Percentiles rank a stretch among this genome's conserved stretches.
phyloP scores from a whole-genome alignment of 306 rosid genomes.

The Vicia villosa region DNA sequence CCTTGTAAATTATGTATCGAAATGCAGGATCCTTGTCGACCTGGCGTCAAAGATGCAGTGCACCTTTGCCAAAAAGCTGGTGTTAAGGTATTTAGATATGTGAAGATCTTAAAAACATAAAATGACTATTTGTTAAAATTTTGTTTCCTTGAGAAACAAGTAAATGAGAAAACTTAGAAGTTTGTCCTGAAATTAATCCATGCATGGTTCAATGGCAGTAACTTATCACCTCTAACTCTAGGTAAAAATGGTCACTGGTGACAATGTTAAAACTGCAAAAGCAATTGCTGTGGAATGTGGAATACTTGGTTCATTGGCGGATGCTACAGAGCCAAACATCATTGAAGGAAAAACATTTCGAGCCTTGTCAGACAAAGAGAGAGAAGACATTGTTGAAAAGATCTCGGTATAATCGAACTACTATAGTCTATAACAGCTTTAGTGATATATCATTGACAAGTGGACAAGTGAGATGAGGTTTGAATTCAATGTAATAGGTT shows the following conservation, averaged over 20 bases:
- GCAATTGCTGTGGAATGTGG: conserved; percentile 96
- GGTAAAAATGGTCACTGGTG: conserved; percentile 97
- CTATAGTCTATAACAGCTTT: conserved; percentile 21
- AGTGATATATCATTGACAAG: not conserved
- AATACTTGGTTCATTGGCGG: conserved; percentile 59
- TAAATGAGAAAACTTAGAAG: not conserved
- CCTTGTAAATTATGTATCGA: not conserved
- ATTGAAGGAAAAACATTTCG: conserved; percentile 90
- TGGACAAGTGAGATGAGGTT: conserved; percentile 12
- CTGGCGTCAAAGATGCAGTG: conserved; percentile 78
- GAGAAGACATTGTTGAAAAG: conserved; percentile 63
- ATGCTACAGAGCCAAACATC: conserved; percentile 60
- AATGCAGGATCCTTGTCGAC: conserved; percentile 91
- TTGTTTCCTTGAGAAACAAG: too few species aligned
- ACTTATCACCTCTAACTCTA: conserved; percentile 25
- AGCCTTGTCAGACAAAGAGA: conserved; percentile 48
- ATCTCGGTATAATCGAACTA: conserved; percentile 57
- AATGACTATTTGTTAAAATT: too few species aligned
- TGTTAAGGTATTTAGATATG: conserved; percentile 75
- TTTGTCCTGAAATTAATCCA: not conserved
- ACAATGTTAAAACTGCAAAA: conserved; percentile 87
- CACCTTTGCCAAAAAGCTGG: conserved; percentile 84
- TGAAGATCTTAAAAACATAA: too few species aligned
- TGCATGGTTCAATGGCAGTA: not conserved
- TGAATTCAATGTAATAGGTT: conserved; percentile 52